phyloP scores from a whole-genome alignment of 768 basidiomycete species.

The Agaricus subrufescens region DNA sequence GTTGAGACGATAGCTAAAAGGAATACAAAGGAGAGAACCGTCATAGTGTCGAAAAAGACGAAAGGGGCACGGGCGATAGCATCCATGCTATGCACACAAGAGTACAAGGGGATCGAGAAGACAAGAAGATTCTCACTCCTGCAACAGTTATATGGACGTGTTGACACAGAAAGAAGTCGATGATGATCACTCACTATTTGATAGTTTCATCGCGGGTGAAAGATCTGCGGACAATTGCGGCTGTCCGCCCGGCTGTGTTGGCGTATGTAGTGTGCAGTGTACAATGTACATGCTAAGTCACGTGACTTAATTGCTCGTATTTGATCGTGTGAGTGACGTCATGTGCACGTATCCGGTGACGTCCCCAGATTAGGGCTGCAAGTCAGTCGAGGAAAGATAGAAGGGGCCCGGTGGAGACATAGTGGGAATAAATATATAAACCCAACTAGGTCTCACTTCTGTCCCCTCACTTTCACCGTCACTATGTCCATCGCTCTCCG shows the following conservation, averaged over 20 bases:
- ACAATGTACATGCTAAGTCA: not conserved
- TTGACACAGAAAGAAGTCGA: no score
- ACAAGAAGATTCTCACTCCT: not conserved
- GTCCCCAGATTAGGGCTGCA: not conserved
- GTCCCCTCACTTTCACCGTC: not conserved
- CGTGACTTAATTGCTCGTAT: not conserved
- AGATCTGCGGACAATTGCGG: no score
- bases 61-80: not conserved
- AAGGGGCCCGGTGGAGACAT: conserved; percentile 1
- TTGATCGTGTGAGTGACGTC: conserved; percentile 8
- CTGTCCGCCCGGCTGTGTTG: not conserved
- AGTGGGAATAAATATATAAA: conserved; percentile 1
- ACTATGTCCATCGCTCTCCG: conserved; percentile 1
- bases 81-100: not conserved
- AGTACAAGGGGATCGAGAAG: not conserved
- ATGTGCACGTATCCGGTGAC: conserved; percentile 1
- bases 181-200: no score
- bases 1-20: not conserved
- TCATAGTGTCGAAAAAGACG: not conserved
- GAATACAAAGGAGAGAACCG: conserved; percentile 3
- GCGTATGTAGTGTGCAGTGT: not conserved
- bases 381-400: not conserved
- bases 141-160: no score
- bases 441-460: conserved; percentile 4
- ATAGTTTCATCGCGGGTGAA: no score